A percentile compares a stretch with the other conserved stretches of the same genome.
Evolutionary conservation across 2,329 filamentous ascomycete species (phyloP).

Genomic region (Tolypocladium tundrense): DNA sequence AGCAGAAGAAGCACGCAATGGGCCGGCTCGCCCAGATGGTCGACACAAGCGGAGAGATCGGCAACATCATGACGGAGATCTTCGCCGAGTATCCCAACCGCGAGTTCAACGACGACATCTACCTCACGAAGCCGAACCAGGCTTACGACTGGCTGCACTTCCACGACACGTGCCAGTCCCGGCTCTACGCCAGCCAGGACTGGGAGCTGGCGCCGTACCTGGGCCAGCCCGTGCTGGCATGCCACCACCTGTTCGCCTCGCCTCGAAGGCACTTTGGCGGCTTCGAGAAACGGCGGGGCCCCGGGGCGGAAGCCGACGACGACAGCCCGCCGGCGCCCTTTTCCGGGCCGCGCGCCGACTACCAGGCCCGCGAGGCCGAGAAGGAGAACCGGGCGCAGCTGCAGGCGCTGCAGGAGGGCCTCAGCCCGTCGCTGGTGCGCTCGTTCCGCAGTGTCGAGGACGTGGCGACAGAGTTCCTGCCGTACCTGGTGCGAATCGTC

Average conservation of each 20-base stretch:
- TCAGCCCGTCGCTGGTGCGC: constrained; percentile 62
- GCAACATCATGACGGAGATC: constrained; percentile 71
- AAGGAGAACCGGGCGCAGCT: constrained; percentile 71
- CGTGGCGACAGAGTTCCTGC: constrained; percentile 72
- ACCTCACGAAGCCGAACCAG: constrained; percentile 75
- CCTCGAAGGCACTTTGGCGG: constrained; percentile 40
- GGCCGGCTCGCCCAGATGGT: constrained; percentile 65
- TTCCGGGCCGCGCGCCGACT: constrained; percentile 72
- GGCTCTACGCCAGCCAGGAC: constrained; percentile 74
- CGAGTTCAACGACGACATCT: constrained; percentile 86
- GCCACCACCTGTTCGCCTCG: constrained; percentile 83
- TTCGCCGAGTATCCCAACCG: constrained; percentile 79
- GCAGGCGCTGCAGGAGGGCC: constrained; percentile 59
- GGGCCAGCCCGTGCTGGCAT: constrained; percentile 75
- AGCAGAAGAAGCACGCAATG: constrained; percentile 62
- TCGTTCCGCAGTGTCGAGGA: constrained; percentile 71
- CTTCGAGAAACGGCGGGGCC: constrained; percentile 34
- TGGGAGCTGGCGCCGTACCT: constrained; percentile 90
- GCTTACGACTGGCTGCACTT: constrained; percentile 96
- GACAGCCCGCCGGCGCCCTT: constrained; percentile 57
- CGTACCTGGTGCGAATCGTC: constrained; percentile 74
- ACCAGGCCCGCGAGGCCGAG: constrained; percentile 66
- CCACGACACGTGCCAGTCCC: constrained; percentile 71
- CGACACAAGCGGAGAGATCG: constrained; percentile 67
- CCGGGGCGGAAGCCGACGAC: constrained; percentile 33